Evolutionary conservation across 2,329 filamentous ascomycete genomes (phyloP).

Genomic region (Helminthosporium solani): DNA sequence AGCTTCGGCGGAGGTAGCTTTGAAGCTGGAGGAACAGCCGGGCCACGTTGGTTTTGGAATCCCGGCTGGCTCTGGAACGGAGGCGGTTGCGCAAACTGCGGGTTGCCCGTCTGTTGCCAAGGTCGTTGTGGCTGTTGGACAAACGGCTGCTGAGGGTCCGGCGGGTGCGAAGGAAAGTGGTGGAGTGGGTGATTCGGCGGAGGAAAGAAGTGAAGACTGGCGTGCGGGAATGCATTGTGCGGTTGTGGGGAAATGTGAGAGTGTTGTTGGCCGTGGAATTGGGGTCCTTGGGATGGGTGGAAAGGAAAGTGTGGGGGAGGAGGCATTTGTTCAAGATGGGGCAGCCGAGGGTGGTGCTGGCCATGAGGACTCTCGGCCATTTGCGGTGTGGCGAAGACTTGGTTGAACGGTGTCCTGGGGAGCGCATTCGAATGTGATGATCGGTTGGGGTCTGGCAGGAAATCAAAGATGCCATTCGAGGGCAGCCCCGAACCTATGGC

Average conservation of each 20-base stretch:
- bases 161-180: constrained; percentile 17
- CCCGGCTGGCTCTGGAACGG: constrained; percentile 25
- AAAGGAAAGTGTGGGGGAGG: constrained; percentile 53
- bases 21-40: constrained; percentile 55
- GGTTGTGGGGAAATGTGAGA: constrained; percentile 17
- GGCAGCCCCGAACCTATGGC: constrained; percentile 3
- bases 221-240: constrained; percentile 24
- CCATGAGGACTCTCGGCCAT: constrained; percentile 60
- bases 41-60: constrained; percentile 42
- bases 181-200: constrained; percentile 21
- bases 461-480: constrained; percentile 55
- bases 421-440: constrained; percentile 13
- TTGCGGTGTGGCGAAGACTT: constrained; percentile 51
- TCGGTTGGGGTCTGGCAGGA: constrained; percentile 47
- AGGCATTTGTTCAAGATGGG: constrained; percentile 50
- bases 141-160: constrained; percentile 26
- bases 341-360: constrained; percentile 54
- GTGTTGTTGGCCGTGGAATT: constrained; percentile 33
- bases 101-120: constrained; percentile 47
- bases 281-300: constrained; percentile 41
- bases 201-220: constrained; percentile 23
- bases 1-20: constrained; percentile 60
- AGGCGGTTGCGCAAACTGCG: constrained; percentile 42
- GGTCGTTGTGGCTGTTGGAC: constrained; percentile 40
- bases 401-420: constrained; percentile 55